phyloP scores from a whole-genome alignment of 1,284 basidiomycete genomes.

The Tranzscheliella williamsii region DNA sequence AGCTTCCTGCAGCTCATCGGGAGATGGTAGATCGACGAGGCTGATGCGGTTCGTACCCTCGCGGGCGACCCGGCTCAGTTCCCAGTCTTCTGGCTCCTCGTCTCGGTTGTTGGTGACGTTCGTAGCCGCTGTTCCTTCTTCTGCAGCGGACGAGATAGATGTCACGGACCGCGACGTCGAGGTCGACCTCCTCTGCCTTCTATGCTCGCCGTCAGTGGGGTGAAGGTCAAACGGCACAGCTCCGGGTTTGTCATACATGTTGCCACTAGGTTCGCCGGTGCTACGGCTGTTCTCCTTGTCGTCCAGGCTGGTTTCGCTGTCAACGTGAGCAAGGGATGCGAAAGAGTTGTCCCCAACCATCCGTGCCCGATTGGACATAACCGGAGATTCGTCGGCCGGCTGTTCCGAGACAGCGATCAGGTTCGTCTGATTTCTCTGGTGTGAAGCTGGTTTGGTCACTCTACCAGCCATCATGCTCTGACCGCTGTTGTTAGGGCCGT shows the following conservation, averaged over 20 bases:
- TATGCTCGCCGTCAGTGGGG: background rate
- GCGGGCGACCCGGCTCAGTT: conserved; percentile 22
- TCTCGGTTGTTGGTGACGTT: background rate
- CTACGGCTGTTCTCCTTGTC: no score
- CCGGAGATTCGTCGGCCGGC: conserved; percentile 33
- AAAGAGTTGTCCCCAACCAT: conserved; percentile 1
- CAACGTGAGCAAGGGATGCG: background rate
- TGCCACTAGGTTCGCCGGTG: no score
- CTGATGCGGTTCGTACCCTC: conserved; percentile 29
- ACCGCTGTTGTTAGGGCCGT: conserved; percentile 1
- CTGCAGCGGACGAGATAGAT: background rate
- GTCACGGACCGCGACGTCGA: background rate
- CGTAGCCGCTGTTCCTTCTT: background rate
- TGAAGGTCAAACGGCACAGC: background rate
- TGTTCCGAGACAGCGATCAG: conserved; percentile 34
- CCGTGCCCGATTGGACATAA: conserved; percentile 9
- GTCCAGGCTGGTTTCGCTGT: background rate
- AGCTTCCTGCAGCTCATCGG: conserved; percentile 30
- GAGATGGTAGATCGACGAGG: conserved; percentile 33
- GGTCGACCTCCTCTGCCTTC: background rate
- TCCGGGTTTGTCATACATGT: no score
- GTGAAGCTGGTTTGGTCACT: conserved; percentile 31
- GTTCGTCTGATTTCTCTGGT: conserved; percentile 37
- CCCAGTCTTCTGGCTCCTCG: conserved; percentile 32
- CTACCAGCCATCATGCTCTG: conserved; percentile 6